Base-by-base conservation (phyloP, 2,329 filamentous ascomycete species). In the Cladobotryum mycophilum region DNA sequence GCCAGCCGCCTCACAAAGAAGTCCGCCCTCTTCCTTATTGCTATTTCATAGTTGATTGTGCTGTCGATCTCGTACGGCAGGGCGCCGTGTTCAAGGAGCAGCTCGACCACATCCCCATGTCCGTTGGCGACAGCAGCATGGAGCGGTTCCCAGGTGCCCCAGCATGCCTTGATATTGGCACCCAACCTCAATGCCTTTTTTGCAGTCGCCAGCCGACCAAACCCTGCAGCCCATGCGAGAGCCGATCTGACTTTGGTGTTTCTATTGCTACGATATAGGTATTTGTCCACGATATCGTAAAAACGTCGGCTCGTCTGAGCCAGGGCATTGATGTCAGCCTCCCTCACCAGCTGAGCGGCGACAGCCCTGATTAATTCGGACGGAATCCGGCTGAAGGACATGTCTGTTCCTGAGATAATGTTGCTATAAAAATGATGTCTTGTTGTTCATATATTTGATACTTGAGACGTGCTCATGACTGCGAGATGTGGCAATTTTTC, bases 261-360 rank as follows among this genome's bases (percentile, higher is more conserved):
- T n/a, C 38, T n/a, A 15, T 44, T 52, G 11, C 14, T 13, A 12
- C 36, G 45, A 41, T 49, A 52, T n/a, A 52, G 46, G 12, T 9
- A 11, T 8, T 47, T 25, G 17, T 52, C 17, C 13, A 40, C 13
- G 25, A 49, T 49, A 17, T 25, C 11, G 41, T 45, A 30, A 12
- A 49, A 14, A 35, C 35, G 41, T 12, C 17, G 25, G 25, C 17
- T 52, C n/a, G 36, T 17, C 11, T 33, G 44, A 1, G 41, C 50
- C n/a, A 52, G 35, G 18, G 46, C 46, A 4, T 48, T 45, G 40
- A 49, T 35, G 7, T 45, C 41, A 30, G 46, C 35, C 15, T 18
- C 40, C 12, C 3, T 8, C 14, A 8, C 4, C 2, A 45, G 14
- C 30, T 18, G 22, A 3, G 36, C 36, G 25, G 46, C 50, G 12